These are phyloP conservation scores for Colletotrichum sp. DNA, from an alignment of 2,329 filamentous ascomycete species.

Conservation along the genomic window DNA sequence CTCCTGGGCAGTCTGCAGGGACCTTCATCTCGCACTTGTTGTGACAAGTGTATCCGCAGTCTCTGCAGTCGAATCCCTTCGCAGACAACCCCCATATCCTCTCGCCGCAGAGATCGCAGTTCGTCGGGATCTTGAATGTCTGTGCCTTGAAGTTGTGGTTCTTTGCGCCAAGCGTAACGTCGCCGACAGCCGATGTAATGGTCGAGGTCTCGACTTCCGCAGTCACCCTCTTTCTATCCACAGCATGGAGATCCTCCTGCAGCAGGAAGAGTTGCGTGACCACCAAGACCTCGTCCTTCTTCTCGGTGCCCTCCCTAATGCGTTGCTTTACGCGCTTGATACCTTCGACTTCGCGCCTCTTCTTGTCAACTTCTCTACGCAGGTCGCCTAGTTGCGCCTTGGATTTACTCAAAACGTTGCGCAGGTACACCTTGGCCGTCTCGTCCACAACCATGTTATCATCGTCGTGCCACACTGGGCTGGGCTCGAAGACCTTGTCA, in stretches of 20 bases:
- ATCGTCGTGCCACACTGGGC: constrained; percentile 96
- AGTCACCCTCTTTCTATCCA: constrained; percentile 83
- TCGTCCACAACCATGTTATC: constrained; percentile 87
- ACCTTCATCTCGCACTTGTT: constrained; percentile 99
- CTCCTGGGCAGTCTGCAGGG: constrained; percentile 91
- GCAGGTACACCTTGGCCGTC: constrained; percentile 84
- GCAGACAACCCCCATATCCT: constrained; percentile 96
- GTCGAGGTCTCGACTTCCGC: constrained; percentile 93
- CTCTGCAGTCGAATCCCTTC: constrained; percentile 94
- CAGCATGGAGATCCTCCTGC: constrained; percentile 84
- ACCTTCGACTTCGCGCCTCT: constrained; percentile 82
- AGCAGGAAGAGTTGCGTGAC: constrained; percentile 83
- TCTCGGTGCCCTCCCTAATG: constrained; percentile 83
- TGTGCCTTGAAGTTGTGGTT: constrained; percentile 99
- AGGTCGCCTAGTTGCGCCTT: constrained; percentile 84
- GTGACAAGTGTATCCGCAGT: constrained; percentile 98
- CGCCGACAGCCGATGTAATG: constrained; percentile 89
- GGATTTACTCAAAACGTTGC: constrained; percentile 90
- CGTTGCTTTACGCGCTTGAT: constrained; percentile 76
- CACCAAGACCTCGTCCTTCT: constrained; percentile 86
- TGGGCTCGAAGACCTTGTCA: constrained; percentile 89
- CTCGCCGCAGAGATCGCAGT: constrained; percentile 96
- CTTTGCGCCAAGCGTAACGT: constrained; percentile 89
- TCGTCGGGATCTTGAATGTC: constrained; percentile 98
- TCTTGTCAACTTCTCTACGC: constrained; percentile 83